Conservation (phyloP, 495 filamentous ascomycete species). For the Hyaloscypha bicolor region DNA sequence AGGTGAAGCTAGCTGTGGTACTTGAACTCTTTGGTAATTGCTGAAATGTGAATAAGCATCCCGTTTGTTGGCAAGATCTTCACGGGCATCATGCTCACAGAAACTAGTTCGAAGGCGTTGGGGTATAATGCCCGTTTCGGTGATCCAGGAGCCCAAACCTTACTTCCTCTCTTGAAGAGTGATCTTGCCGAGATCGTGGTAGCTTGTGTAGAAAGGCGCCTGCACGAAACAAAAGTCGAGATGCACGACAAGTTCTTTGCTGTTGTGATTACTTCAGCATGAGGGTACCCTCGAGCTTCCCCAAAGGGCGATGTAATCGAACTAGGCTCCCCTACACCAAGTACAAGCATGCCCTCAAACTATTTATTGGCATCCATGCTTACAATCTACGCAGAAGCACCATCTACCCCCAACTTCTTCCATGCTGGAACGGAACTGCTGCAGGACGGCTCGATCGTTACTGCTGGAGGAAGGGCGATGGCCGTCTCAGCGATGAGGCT, state of each 20-base stretch:
- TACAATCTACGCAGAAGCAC: slow-evolving; percentile 49
- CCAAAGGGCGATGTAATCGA: slow-evolving; percentile 75
- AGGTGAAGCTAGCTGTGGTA: slow-evolving; percentile 45
- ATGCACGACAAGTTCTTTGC: slow-evolving; percentile 69
- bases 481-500: slow-evolving; percentile 74
- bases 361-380: background rate
- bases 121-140: slow-evolving; percentile 97
- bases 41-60: slow-evolving; percentile 48
- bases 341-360: background rate
- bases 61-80: slow-evolving; percentile 87
- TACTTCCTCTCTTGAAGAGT: slow-evolving; percentile 79
- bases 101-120: slow-evolving; percentile 78
- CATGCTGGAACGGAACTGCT: slow-evolving; percentile 82
- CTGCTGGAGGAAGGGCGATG: slow-evolving; percentile 85
- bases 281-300: slow-evolving; percentile 88
- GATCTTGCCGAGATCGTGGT: slow-evolving; percentile 88
- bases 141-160: slow-evolving; percentile 91
- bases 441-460: slow-evolving; percentile 60
- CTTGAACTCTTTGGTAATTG: too few relatives aligned
- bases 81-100: slow-evolving; percentile 93
- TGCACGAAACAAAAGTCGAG: slow-evolving; percentile 69
- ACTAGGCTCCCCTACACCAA: background rate
- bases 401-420: slow-evolving; percentile 62
- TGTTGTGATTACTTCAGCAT: slow-evolving; percentile 85
- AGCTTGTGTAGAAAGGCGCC: slow-evolving; percentile 73